A percentile compares a stretch with the other conserved stretches of the same genome.
phyloP scores from a whole-genome alignment of 2,329 filamentous ascomycete genomes.

The Tolypocladium endophyticum region DNA sequence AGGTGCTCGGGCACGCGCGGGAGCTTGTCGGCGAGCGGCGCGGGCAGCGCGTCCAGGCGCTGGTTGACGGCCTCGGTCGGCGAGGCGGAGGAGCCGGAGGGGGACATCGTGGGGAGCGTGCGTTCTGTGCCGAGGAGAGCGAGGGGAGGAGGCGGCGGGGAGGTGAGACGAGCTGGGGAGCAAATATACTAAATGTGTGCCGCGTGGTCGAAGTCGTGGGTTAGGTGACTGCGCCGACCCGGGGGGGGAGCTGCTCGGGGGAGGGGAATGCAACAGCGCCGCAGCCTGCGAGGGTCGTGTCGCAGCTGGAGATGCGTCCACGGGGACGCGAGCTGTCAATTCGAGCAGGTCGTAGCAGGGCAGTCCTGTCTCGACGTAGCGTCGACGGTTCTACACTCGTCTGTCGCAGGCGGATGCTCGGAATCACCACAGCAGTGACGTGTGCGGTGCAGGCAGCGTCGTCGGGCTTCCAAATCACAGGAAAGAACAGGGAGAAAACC shows the following conservation, averaged over 20 bases:
- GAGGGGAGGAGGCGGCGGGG: not conserved
- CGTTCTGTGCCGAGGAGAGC: not conserved
- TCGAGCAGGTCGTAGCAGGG: not conserved
- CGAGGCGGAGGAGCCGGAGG: constrained; percentile 4
- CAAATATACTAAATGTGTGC: not conserved
- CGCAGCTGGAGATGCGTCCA: not conserved
- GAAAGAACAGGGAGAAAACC: not conserved
- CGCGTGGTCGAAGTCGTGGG: not conserved
- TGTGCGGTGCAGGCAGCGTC: not conserved
- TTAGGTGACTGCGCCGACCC: constrained; percentile 2
- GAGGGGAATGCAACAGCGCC: not conserved
- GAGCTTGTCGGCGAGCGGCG: constrained; percentile 30
- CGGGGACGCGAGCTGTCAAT: not conserved
- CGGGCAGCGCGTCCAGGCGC: constrained; percentile 7
- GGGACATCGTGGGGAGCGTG: constrained; percentile 1
- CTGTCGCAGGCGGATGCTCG: too few relatives aligned
- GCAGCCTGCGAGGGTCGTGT: not conserved
- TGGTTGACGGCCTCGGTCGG: constrained; percentile 13
- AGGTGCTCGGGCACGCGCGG: constrained; percentile 31
- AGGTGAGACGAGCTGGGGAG: not conserved
- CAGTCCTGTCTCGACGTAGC: not conserved
- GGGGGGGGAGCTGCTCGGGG: not conserved
- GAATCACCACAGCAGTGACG: not conserved
- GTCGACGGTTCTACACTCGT: not conserved
- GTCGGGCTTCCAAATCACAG: not conserved